These are phyloP conservation scores for Huntiella omanensis DNA, from an alignment of 2,329 filamentous ascomycete genomes.

Conservation along the genomic window DNA sequence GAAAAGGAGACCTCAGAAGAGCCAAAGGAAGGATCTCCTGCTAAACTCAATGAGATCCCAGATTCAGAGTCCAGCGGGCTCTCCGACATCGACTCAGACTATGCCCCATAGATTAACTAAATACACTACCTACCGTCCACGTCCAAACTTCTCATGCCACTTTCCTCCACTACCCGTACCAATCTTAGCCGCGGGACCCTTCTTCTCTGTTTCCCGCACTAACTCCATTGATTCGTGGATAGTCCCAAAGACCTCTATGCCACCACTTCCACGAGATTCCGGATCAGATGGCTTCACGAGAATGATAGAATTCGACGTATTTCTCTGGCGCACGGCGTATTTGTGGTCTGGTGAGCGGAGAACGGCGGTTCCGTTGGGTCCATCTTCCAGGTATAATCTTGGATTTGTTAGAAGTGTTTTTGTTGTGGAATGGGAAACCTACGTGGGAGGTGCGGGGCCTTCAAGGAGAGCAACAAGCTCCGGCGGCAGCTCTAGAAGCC, in stretches of 20 bases:
- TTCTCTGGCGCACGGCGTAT: slow-evolving; percentile 45
- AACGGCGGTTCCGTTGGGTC: slow-evolving; percentile 27
- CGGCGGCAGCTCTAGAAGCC: slow-evolving; percentile 41
- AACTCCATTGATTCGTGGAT: slow-evolving; percentile 46
- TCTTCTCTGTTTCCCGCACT: slow-evolving; percentile 22
- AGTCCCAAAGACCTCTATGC: slow-evolving; percentile 27
- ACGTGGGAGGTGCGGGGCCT: slow-evolving; percentile 33
- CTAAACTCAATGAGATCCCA: background rate
- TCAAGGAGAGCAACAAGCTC: slow-evolving; percentile 38
- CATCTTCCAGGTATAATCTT: slow-evolving; percentile 31
- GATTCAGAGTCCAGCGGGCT: background rate
- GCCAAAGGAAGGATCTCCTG: background rate
- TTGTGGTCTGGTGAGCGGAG: slow-evolving; percentile 32
- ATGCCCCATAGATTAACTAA: background rate
- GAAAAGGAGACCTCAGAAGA: background rate
- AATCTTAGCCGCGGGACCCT: slow-evolving; percentile 1
- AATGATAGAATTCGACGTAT: slow-evolving; percentile 48
- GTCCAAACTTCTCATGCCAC: slow-evolving; percentile 42
- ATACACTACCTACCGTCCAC: slow-evolving; percentile 8
- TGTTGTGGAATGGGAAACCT: slow-evolving; percentile 14
- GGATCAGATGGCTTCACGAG: slow-evolving; percentile 17
- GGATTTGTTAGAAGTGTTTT: background rate
- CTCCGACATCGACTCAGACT: background rate
- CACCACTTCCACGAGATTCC: background rate
- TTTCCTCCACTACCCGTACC: slow-evolving; percentile 26